Base-by-base conservation (phyloP, 768 basidiomycete genomes). In the Tubosaeta sp. region DNA sequence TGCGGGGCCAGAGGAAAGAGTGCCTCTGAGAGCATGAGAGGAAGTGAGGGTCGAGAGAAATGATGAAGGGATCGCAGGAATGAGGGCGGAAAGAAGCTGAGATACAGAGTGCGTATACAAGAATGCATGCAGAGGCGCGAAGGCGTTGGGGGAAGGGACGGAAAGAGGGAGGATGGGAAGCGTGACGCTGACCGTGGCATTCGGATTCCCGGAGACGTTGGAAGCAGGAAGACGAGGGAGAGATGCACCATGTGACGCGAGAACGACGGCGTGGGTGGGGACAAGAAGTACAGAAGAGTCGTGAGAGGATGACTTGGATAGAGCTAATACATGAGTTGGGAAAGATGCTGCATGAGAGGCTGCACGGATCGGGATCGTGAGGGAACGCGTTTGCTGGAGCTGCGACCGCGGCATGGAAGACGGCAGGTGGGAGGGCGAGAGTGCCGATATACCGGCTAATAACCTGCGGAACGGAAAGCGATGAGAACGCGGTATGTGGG, bases 181-280 rank as follows among this genome's bases (percentile, higher is more conserved):
- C 25, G 67, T 69, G 46, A 81, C 58, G 39, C 67, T 70, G 49
- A 64, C 64, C 9, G 65, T 61, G 22, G 63, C 64, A 21, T 58
- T 60, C 16, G 63, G 59, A 22, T 69, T 64, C n/a, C 72, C 69
- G 0, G 73, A 59, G 10, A 67, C 60, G 32, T 60, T 49, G 4
- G 71, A 58, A 9, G 72, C 57, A 0, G 82, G 78, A 24, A 87
- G 73, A 21, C 74, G 67, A 1, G 85, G 82, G 6, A 90, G 74
- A 38, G 77, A 73, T 16, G 87, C 70, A 63, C 86, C 91, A 61
- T 87, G 76, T 0, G 83, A 73, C 7, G 84, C 84, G 48, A 91
- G 75, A 38, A 90, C 74, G 46, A 88, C 67, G 30, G 81, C 79
- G 68, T 92, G 89, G 11, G 81, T 76, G 5, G 90, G 83, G 56